These are phyloP conservation scores for Phlebiopsis flavidoalba DNA, from an alignment of 768 basidiomycete genomes.

Conservation along the genomic window DNA sequence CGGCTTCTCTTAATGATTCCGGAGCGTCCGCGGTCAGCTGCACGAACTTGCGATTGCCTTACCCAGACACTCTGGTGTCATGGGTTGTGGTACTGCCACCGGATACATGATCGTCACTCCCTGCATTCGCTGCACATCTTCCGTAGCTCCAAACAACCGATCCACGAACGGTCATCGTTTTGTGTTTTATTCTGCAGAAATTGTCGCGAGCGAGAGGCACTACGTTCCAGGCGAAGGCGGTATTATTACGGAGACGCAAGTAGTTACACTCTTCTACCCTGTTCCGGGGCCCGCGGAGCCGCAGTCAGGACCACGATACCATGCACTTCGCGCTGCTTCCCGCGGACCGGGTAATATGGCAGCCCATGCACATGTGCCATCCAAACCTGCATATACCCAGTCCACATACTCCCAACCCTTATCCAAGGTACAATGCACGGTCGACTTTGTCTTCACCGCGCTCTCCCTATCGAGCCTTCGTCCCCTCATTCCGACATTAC, in stretches of 20 bases:
- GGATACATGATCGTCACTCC: conserved; percentile 82
- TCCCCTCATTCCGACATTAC: conserved; percentile 7
- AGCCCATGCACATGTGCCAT: not conserved
- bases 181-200: conserved; percentile 77
- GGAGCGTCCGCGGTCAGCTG: conserved; percentile 24
- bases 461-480: not conserved
- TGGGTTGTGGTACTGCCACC: conserved; percentile 64
- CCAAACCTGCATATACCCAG: not conserved
- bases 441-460: not conserved
- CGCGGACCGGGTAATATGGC: conserved; percentile 5
- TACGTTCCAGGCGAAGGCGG: conserved; percentile 63
- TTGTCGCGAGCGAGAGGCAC: conserved; percentile 56
- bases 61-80: conserved; percentile 81
- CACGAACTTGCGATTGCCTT: conserved; percentile 79
- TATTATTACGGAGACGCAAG: conserved; percentile 25
- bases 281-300: not conserved
- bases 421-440: too few species aligned
- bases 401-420: not conserved
- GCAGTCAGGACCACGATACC: conserved; percentile 3
- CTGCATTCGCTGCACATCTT: conserved; percentile 72
- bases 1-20: conserved; percentile 20
- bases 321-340: not conserved
- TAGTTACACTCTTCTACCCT: conserved; percentile 8
- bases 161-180: conserved; percentile 83
- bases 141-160: conserved; percentile 60